Percentiles rank a stretch among this genome's conserved stretches.
Conservation (phyloP, 1,284 basidiomycete species). For the Pseudozyma thailandica region DNA sequence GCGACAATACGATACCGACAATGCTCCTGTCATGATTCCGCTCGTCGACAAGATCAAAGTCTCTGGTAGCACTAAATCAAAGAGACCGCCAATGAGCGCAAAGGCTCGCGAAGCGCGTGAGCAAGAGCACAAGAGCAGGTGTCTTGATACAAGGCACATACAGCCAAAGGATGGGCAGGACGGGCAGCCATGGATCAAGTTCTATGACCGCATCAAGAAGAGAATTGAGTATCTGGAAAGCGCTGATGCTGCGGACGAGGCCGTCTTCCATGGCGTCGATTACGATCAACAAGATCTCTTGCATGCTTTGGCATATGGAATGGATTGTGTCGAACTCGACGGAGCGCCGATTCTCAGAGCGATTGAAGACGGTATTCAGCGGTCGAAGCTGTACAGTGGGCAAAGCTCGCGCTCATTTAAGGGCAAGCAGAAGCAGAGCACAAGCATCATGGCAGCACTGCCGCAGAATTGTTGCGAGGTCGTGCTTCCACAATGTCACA, state of each 20-base stretch:
- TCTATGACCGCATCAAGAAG: slow-evolving; percentile 14
- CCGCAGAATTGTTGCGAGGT: slow-evolving; percentile 1
- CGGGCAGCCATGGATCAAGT: slow-evolving; percentile 14
- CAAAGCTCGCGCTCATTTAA: background rate
- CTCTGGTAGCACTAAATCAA: slow-evolving; percentile 11
- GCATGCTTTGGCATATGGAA: background rate
- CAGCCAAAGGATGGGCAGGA: slow-evolving; percentile 12
- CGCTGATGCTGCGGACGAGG: slow-evolving; percentile 10
- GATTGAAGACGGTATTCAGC: slow-evolving; percentile 10
- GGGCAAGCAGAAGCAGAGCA: background rate
- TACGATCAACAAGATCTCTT: slow-evolving; percentile 13
- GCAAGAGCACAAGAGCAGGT: slow-evolving; percentile 4
- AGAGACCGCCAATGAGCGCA: background rate
- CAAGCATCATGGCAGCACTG: background rate
- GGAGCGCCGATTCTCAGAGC: slow-evolving; percentile 3
- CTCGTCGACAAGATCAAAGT: slow-evolving; percentile 3
- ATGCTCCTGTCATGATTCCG: background rate
- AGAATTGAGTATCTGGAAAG: background rate
- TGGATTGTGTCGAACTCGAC: background rate
- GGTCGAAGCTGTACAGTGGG: slow-evolving; percentile 8
- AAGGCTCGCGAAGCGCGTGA: background rate
- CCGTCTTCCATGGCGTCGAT: slow-evolving; percentile 6
- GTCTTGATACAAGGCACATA: slow-evolving; percentile 8
- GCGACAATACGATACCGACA: slow-evolving; percentile 2
- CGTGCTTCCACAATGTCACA: background rate